Evolutionary conservation across 805 yeast genomes (phyloP).

Genomic region (Myxozyma sirexii): DNA sequence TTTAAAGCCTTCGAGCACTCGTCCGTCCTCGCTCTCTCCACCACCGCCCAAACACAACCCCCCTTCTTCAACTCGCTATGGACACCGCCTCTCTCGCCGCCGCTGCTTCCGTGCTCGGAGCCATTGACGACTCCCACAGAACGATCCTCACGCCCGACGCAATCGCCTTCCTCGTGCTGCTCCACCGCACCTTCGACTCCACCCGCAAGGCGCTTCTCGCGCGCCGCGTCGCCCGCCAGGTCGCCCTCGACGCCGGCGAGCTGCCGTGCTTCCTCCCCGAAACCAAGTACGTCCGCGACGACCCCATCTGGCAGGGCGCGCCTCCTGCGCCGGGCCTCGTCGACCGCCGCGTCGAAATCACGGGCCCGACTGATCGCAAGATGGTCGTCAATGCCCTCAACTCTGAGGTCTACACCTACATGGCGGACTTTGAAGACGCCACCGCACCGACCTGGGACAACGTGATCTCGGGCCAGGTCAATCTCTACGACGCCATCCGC

Average conservation of each 20-base stretch:
- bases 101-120: constrained; percentile 50
- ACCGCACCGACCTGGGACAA: constrained; percentile 72
- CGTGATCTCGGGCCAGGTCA: constrained; percentile 68
- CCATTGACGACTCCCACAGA: constrained; percentile 51
- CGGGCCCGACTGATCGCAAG: constrained; percentile 75
- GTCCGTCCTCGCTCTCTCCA: not conserved
- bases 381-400: constrained; percentile 76
- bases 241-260: constrained; percentile 59
- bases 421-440: constrained; percentile 78
- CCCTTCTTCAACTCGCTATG: not conserved
- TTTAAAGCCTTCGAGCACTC: not conserved
- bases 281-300: constrained; percentile 62
- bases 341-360: constrained; percentile 74
- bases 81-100: constrained; percentile 18
- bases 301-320: constrained; percentile 72
- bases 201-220: constrained; percentile 59
- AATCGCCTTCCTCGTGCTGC: constrained; percentile 63
- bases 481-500: constrained; percentile 69
- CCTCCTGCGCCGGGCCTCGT: constrained; percentile 66
- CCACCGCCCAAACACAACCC: not conserved
- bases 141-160: constrained; percentile 66
- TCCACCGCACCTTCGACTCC: constrained; percentile 64
- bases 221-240: constrained; percentile 59
- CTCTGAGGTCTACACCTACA: constrained; percentile 69
- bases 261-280: constrained; percentile 73